These are phyloP conservation scores for Aciculosporium take DNA, from an alignment of 2,329 filamentous ascomycete species.

Conservation along the genomic window DNA sequence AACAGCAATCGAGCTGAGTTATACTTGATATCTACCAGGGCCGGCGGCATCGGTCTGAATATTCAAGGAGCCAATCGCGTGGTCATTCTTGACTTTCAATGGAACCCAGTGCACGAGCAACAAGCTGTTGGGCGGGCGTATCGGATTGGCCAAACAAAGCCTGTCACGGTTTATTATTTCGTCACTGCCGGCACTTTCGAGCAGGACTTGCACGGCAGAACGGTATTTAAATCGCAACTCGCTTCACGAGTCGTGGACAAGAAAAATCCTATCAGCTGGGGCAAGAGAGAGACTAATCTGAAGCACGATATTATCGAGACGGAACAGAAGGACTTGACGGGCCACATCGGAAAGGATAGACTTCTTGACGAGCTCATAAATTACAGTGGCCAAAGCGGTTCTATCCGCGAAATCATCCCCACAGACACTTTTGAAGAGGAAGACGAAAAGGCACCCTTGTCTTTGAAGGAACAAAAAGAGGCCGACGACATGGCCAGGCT, in stretches of 20 bases:
- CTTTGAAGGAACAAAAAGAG: conserved; percentile 44
- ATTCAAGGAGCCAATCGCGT: conserved; percentile 74
- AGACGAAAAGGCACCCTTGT: conserved; percentile 40
- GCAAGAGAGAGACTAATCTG: conserved; percentile 40
- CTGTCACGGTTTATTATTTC: conserved; percentile 75
- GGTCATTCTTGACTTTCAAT: conserved; percentile 71
- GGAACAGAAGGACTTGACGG: conserved; percentile 33
- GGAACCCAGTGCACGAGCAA: conserved; percentile 68
- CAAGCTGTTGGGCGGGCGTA: conserved; percentile 81
- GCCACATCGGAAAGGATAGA: conserved; percentile 46
- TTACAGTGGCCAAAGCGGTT: conserved; percentile 11
- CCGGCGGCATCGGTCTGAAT: conserved; percentile 73
- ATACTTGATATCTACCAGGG: conserved; percentile 70
- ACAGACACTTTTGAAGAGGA: conserved; percentile 63
- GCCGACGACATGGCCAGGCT: conserved; percentile 28
- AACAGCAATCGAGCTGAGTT: conserved; percentile 44
- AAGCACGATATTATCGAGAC: conserved; percentile 44
- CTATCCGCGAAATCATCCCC: conserved; percentile 44
- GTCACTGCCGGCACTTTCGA: conserved; percentile 69
- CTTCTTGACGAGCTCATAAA: conserved; percentile 39
- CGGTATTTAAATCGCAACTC: conserved; percentile 72
- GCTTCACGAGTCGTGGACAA: conserved; percentile 71
- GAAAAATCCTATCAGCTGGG: conserved; percentile 57
- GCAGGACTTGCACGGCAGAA: conserved; percentile 54
- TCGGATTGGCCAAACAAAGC: conserved; percentile 67